A percentile compares a stretch with the other conserved stretches of the same genome.
These are phyloP conservation scores for Leccinum ochraceum DNA, from an alignment of 768 basidiomycete species.

Conservation along the genomic window DNA sequence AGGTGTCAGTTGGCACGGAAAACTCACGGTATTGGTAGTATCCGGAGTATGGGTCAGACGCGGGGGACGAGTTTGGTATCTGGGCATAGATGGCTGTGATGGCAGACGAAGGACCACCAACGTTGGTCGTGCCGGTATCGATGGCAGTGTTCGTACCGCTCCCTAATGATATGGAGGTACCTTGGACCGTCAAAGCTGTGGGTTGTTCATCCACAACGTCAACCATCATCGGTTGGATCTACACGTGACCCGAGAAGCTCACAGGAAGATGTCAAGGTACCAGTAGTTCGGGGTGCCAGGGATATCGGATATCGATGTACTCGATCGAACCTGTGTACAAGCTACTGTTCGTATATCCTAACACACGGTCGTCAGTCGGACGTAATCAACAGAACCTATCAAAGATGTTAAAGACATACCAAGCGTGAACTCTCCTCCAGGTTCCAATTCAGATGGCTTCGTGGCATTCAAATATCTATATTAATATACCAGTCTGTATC, in stretches of 20 bases:
- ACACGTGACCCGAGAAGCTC: constrained; percentile 6
- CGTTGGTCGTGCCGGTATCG: constrained; percentile 63
- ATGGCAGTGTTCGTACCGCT: constrained; percentile 44
- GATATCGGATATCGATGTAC: constrained; percentile 42
- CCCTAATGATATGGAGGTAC: constrained; percentile 22
- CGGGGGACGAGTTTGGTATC: constrained; percentile 39
- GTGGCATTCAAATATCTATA: constrained; percentile 47
- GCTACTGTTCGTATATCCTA: constrained; percentile 43
- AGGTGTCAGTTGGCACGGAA: too few species aligned
- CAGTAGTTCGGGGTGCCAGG: not conserved
- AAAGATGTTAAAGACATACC: constrained; percentile 41
- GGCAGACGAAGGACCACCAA: constrained; percentile 48
- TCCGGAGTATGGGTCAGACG: constrained; percentile 34
- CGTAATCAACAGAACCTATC: not conserved
- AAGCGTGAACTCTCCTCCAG: constrained; percentile 73
- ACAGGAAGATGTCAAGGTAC: constrained; percentile 41
- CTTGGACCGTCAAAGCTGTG: constrained; percentile 41
- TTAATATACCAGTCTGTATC: not conserved
- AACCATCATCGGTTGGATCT: not conserved
- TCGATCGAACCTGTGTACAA: not conserved
- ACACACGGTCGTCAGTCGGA: not conserved
- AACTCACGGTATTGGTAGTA: constrained; percentile 48
- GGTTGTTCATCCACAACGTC: not conserved
- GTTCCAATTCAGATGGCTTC: constrained; percentile 45
- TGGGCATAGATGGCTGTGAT: constrained; percentile 46